Percentiles rank a stretch among this genome's conserved stretches.
Conservation (phyloP, 805 yeast genomes). For the Metschnikowia baotianmanensis region DNA sequence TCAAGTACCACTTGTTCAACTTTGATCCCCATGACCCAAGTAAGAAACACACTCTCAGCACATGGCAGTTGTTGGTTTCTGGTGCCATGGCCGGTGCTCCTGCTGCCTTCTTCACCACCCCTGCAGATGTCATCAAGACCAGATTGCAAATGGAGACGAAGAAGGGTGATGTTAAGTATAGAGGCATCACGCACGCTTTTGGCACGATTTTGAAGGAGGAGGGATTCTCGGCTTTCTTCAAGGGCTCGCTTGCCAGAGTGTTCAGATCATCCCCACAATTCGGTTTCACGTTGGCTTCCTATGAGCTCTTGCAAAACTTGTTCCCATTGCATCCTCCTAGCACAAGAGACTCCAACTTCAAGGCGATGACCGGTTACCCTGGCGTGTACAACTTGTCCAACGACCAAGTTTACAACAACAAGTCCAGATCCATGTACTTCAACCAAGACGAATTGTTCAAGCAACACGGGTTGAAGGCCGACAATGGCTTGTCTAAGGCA, state of each 20-base stretch:
- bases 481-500: constrained; percentile 32
- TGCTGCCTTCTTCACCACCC: constrained; percentile 94
- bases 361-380: constrained; percentile 44
- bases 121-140: constrained; percentile 95
- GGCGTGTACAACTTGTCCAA: constrained; percentile 45
- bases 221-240: constrained; percentile 82
- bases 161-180: constrained; percentile 72
- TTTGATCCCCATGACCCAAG: constrained; percentile 72
- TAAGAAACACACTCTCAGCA: constrained; percentile 57
- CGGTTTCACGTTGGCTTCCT: constrained; percentile 96
- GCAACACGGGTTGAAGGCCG: constrained; percentile 28
- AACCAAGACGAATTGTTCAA: constrained; percentile 36
- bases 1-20: constrained; percentile 76
- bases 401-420: constrained; percentile 35
- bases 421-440: constrained; percentile 36
- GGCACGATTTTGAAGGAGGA: constrained; percentile 74
- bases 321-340: constrained; percentile 64
- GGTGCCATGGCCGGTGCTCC: constrained; percentile 99
- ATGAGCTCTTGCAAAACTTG: constrained; percentile 79
- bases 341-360: constrained; percentile 43
- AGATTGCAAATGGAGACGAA: constrained; percentile 84
- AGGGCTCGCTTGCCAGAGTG: constrained; percentile 95
- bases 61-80: constrained; percentile 79
- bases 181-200: constrained; percentile 76
- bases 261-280: constrained; percentile 96